These are phyloP conservation scores for Ceratonia siliqua DNA, from an alignment of 306 rosid genomes.

Conservation along the genomic window DNA sequence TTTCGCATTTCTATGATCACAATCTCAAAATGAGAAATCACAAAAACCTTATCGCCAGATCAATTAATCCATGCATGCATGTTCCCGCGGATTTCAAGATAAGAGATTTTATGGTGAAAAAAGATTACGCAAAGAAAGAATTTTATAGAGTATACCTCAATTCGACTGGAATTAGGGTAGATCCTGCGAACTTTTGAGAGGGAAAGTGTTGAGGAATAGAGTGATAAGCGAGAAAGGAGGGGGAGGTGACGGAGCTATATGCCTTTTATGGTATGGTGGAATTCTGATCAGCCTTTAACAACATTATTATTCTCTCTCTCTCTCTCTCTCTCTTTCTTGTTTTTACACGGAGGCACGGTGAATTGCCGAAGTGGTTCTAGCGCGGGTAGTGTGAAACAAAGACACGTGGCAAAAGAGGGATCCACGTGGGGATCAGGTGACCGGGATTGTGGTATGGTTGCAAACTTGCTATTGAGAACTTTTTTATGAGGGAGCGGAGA, in stretches of 20 bases:
- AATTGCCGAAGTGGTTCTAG: neutral
- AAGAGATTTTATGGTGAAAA: neutral
- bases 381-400: no score
- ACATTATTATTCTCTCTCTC: neutral
- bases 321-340: neutral
- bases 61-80: neutral
- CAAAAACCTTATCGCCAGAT: neutral
- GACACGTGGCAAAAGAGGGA: no score
- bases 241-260: conserved; percentile 22
- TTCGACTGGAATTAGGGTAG: conserved; percentile 22
- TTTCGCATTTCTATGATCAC: conserved; percentile 25
- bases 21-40: conserved; percentile 23
- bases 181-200: neutral
- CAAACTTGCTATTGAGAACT: no score
- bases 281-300: neutral
- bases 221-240: neutral
- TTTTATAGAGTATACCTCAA: conserved; percentile 27
- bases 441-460: no score
- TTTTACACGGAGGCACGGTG: neutral
- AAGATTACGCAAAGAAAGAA: neutral
- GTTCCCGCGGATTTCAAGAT: neutral
- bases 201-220: neutral
- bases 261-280: neutral
- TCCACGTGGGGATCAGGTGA: no score
- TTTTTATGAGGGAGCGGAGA: no score